Evolutionary conservation across 2,329 filamentous ascomycete species (phyloP).

Genomic region (Plectosphaerella plurivora): DNA sequence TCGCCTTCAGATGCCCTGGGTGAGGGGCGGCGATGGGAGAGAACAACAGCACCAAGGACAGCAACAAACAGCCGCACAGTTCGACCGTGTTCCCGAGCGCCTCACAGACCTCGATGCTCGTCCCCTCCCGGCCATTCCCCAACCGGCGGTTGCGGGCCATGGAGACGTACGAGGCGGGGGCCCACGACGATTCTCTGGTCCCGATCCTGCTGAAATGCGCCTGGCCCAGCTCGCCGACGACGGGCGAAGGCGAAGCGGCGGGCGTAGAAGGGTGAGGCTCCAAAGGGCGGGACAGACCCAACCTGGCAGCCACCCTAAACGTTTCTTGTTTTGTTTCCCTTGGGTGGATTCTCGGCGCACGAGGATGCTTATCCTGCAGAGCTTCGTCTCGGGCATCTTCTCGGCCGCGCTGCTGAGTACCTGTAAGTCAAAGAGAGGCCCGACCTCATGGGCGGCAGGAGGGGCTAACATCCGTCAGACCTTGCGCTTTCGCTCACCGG

Average conservation of each 20-base stretch:
- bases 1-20: not conserved
- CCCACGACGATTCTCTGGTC: constrained; percentile 25
- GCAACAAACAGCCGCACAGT: too few relatives aligned
- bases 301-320: constrained; percentile 24
- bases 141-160: not conserved
- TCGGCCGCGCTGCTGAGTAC: constrained; percentile 54
- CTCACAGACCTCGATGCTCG: not conserved
- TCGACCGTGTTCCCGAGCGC: too few relatives aligned
- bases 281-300: constrained; percentile 11
- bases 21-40: not conserved
- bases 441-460: not conserved
- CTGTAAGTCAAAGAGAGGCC: constrained; percentile 48
- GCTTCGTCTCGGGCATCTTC: constrained; percentile 62
- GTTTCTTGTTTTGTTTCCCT: constrained; percentile 51
- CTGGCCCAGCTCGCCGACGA: constrained; percentile 39
- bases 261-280: constrained; percentile 16
- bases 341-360: constrained; percentile 49
- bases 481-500: constrained; percentile 66
- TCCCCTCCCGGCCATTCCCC: not conserved
- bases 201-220: constrained; percentile 44
- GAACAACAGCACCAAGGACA: too few relatives aligned
- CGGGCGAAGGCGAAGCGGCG: constrained; percentile 24
- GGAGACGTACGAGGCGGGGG: not conserved
- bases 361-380: constrained; percentile 52
- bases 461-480: constrained; percentile 43